These are phyloP conservation scores for Alliaria petiolata DNA, from an alignment of 345 rosid genomes.

Conservation along the genomic window DNA sequence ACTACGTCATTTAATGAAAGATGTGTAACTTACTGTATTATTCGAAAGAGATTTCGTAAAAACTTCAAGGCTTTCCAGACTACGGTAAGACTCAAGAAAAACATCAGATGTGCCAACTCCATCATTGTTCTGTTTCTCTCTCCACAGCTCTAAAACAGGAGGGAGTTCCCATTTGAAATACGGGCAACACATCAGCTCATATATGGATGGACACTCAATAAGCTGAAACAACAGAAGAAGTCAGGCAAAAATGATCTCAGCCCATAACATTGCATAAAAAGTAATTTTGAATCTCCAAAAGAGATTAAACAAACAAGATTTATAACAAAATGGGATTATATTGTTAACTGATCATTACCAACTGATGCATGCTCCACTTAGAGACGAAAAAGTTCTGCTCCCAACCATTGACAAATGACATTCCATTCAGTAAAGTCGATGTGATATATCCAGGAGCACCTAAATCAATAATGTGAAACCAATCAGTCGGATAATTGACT, in stretches of 20 bases:
- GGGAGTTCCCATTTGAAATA: constrained; percentile 58
- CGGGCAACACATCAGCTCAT: constrained; percentile 80
- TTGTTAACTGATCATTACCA: constrained; percentile 43
- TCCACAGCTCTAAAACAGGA: constrained; percentile 75
- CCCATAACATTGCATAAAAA: background rate
- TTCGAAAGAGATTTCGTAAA: constrained; percentile 63
- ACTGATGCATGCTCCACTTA: constrained; percentile 98
- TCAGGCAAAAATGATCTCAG: background rate
- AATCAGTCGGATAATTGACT: background rate
- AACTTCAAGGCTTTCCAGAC: constrained; percentile 52
- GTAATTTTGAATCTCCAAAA: too few relatives aligned
- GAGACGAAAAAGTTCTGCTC: constrained; percentile 94
- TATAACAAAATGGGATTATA: background rate
- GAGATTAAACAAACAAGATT: background rate
- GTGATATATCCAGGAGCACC: constrained; percentile 92
- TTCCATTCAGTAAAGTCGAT: constrained; percentile 85
- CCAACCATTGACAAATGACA: constrained; percentile 98
- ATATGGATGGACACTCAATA: constrained; percentile 86
- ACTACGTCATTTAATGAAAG: background rate
- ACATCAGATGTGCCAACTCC: constrained; percentile 41
- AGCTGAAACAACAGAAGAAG: constrained; percentile 44
- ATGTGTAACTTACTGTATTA: constrained; percentile 52
- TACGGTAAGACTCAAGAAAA: constrained; percentile 65
- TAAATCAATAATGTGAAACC: constrained; percentile 23
- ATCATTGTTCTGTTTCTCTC: constrained; percentile 44